Evolutionary conservation across 2,329 filamentous ascomycete species (phyloP), one percentile per base, ranked within the genome.

Genomic region (Knoxdaviesia proteae): DNA sequence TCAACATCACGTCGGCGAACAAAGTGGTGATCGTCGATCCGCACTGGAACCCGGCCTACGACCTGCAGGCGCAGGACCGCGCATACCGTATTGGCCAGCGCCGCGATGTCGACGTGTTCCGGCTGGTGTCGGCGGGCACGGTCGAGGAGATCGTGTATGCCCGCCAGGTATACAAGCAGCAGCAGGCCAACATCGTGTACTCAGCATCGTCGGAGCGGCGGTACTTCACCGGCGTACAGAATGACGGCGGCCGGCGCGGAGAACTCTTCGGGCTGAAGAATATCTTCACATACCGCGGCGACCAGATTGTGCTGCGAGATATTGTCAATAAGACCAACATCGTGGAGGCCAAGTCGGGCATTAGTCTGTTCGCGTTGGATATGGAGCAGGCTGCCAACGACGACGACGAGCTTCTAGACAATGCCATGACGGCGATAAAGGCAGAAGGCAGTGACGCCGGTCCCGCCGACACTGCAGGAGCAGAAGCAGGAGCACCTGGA

Each of bases 271-370:
- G 90, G 0, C 67, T 96, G 2, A 61, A 70, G 29, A 98, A 98
- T 50, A 69, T 98, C 8, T 84, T 98, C 51, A 75, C 75, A 0
- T 94, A 84, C 48, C 77, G 84, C 48, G 73, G 75, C 40, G 74
- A 87, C 49, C 81, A 81, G 46, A 71, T 92, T 8, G 69, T 94
- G 9, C 69, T 96, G 5, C 74, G 83, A n/a, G 84, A 94, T 44
- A 96, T 98, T 50, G 84, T 98, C 51, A 94, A 96, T 64, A 94
- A 94, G 59, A 96, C 90, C 32, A 98, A 98, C 53, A 77, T 98
- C 42, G 90, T 90, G 4, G 90, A 98, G 61, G 84, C 84, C 37
- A 83, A 79, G 54, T 84, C 81, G 1, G 88, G 86, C 0, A 80
- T 96, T 7, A 70, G 74, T 32, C 74, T 94, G 32, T 68, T 78